Base-by-base conservation (phyloP, 1,139 yeast species). In the Martiniozyma asiatica region DNA sequence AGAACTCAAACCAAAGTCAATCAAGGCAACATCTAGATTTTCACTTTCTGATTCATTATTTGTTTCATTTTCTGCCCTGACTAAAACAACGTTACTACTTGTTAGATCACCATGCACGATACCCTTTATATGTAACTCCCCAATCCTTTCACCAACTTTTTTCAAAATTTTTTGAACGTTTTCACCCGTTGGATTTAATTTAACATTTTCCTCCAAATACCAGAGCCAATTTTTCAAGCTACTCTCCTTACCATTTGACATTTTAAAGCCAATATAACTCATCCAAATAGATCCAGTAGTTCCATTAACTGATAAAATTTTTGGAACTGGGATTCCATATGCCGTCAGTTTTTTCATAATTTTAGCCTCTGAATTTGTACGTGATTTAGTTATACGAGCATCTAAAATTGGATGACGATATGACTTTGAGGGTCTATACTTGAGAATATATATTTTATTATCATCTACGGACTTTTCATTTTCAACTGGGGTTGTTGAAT, bases 61-160 rank as follows among this genome's bases (percentile, higher is more conserved):
- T 24, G 2, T 33, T 38, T 27, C 31, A 21, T 22, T 30, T 16
- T 41, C 43, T 18, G 63, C 63, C n/a, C n/a, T n/a, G n/a, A n/a
- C n/a, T 8, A 87, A 51, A 29, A 92, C 66, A 18, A 87, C 69
- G 48, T 92, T 92, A 0, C 97, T 85, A 16, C 92, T 74, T 0
- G 99, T 92, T 45, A 92, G 62, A 50, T 92, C 99, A 1, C 99
- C 98, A 51, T 92, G 99, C 18, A 85, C 75, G 56, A 82, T 70
- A 40, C 84, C 94, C 38, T 71, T 63, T 40, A 66, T 48, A 55
- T 92, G 99, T 44, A 89, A 57, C 32, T 63, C 52, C 0, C 80
- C 96, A 27, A 92, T 68, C 35, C 73, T 67, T 24, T 49, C 47
- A 0, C 98, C 99, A 3, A 81, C 84, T 13, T 53, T 49, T 6